These are phyloP conservation scores for Colletotrichum sp. DNA, from an alignment of 2,329 filamentous ascomycete species.

Conservation along the genomic window DNA sequence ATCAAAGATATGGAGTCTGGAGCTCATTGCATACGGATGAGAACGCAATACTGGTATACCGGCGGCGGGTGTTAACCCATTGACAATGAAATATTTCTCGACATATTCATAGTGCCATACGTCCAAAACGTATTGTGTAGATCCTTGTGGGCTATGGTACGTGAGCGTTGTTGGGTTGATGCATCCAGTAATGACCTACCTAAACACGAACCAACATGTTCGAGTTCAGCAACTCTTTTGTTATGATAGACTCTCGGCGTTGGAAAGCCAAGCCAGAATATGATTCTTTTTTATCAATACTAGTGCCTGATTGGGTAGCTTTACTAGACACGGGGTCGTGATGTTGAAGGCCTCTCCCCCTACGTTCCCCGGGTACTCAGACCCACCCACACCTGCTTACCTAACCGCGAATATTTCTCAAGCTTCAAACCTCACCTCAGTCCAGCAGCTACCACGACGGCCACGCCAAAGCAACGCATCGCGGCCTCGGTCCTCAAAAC, in stretches of 20 bases:
- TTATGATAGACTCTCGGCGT: neutral
- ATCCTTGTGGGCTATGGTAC: neutral
- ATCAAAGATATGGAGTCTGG: slow-evolving; percentile 2
- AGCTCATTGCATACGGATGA: neutral
- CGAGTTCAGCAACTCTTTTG: neutral
- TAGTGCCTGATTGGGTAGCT: neutral
- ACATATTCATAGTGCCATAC: neutral
- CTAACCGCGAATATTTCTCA: slow-evolving; percentile 15
- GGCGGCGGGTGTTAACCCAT: neutral
- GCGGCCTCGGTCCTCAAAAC: neutral
- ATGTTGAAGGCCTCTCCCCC: neutral
- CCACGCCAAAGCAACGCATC: neutral
- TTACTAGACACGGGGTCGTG: neutral
- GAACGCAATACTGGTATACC: neutral
- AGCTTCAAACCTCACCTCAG: neutral
- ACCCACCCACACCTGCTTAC: neutral
- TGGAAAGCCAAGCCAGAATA: neutral
- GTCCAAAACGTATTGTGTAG: too few relatives aligned
- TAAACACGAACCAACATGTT: neutral
- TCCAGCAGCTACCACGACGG: neutral
- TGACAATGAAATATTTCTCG: neutral
- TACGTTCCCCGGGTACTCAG: neutral
- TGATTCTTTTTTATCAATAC: neutral
- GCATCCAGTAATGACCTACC: neutral
- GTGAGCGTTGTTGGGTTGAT: neutral